Percentiles rank a stretch among this genome's conserved stretches.
Evolutionary conservation across 352 stramenopile genomes (phyloP).

Genomic region (Plasmopara muralis): DNA sequence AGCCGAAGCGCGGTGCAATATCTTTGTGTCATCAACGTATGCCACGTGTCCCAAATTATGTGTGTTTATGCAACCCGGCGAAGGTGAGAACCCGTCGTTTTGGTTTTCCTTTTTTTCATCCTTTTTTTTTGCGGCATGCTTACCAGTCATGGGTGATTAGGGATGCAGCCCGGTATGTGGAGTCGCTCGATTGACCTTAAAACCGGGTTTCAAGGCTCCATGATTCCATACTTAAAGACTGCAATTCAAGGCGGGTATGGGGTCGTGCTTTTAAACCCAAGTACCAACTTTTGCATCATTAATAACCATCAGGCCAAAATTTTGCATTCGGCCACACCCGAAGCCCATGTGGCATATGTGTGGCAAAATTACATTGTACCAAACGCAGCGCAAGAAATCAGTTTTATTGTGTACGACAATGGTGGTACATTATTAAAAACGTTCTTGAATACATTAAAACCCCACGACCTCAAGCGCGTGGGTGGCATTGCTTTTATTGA

Average conservation of each 20-base stretch:
- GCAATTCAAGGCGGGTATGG: conserved; percentile 79
- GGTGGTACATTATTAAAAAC: conserved; percentile 66
- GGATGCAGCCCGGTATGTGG: conserved; percentile 70
- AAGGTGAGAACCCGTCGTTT: conserved; percentile 34
- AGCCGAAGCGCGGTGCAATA: conserved; percentile 78
- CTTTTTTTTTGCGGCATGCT: conserved; percentile 1
- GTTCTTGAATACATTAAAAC: conserved; percentile 50
- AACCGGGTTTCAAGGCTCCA: conserved; percentile 78
- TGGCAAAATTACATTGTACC: conserved; percentile 85
- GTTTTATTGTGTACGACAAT: conserved; percentile 73
- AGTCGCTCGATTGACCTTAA: conserved; percentile 66
- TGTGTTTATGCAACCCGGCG: conserved; percentile 71
- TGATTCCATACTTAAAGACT: conserved; percentile 85
- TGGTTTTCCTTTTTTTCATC: not conserved
- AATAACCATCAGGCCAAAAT: conserved; percentile 81
- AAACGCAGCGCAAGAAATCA: conserved; percentile 77
- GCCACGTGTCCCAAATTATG: conserved; percentile 71
- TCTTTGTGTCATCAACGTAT: conserved; percentile 83
- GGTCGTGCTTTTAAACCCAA: conserved; percentile 78
- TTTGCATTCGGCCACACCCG: conserved; percentile 63
- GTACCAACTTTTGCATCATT: conserved; percentile 71
- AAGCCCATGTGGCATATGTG: conserved; percentile 76
- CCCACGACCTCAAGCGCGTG: conserved; percentile 53
- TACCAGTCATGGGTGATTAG: conserved; percentile 12
- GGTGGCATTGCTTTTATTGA: conserved; percentile 84